Conservation (phyloP, 2,329 filamentous ascomycete genomes). For the Aureobasidium zeae region DNA sequence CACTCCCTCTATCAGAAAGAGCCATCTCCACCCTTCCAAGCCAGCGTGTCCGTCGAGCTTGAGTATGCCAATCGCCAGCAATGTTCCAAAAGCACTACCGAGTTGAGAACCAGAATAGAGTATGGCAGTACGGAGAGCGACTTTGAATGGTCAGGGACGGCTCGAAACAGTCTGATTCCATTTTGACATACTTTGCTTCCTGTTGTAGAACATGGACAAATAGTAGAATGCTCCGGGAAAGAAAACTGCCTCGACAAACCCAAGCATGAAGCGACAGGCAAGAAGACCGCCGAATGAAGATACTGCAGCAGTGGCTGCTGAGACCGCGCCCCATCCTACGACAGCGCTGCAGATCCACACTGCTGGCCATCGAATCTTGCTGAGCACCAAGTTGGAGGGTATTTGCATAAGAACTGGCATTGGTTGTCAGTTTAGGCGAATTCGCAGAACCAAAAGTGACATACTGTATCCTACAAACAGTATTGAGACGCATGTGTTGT, state of each 20-base stretch:
- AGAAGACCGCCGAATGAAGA: slow-evolving; percentile 31
- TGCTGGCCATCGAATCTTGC: slow-evolving; percentile 28
- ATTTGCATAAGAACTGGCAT: slow-evolving; percentile 24
- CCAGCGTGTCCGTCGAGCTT: slow-evolving; percentile 5
- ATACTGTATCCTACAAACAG: slow-evolving; percentile 34
- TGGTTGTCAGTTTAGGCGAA: slow-evolving; percentile 27
- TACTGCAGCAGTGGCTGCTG: slow-evolving; percentile 27
- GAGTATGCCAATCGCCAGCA: slow-evolving; percentile 6
- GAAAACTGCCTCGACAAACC: slow-evolving; percentile 39
- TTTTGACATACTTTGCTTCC: slow-evolving; percentile 31
- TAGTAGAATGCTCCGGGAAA: slow-evolving; percentile 39
- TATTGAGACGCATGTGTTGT: slow-evolving; percentile 37
- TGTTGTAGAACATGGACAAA: slow-evolving; percentile 45
- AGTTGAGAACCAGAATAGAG: slow-evolving; percentile 46
- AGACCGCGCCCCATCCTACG: slow-evolving; percentile 29
- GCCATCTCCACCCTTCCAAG: slow-evolving; percentile 6
- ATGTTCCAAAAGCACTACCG: slow-evolving; percentile 40
- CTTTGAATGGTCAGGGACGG: slow-evolving; percentile 7
- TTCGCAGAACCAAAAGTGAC: slow-evolving; percentile 17
- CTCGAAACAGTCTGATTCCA: too few relatives aligned
- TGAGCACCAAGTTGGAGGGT: slow-evolving; percentile 32
- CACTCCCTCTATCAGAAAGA: slow-evolving; percentile 31
- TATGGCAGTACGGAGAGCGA: slow-evolving; percentile 43
- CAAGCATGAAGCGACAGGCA: slow-evolving; percentile 32
- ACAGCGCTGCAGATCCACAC: slow-evolving; percentile 26